phyloP scores from a whole-genome alignment of 106 monocot genomes.

The Cymbidium sinense region DNA sequence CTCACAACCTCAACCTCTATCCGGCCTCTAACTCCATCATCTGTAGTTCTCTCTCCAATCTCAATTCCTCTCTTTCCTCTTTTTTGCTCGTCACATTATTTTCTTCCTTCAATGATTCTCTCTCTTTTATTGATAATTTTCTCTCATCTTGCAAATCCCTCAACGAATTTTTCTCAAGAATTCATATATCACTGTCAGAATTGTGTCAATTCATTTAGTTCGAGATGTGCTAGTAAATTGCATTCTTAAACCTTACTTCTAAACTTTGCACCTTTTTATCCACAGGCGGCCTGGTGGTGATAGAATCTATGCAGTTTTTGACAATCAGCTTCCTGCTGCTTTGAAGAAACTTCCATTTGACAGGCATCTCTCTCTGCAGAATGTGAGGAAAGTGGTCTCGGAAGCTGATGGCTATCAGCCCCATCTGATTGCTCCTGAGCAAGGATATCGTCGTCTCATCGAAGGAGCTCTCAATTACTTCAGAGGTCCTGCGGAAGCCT shows the following conservation, averaged over 20 bases:
- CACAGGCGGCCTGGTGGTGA: slow-evolving; percentile 72
- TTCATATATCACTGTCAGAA: not conserved
- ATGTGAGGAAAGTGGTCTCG: slow-evolving; percentile 68
- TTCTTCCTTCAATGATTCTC: too few species aligned
- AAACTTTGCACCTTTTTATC: not conserved
- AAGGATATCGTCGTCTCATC: slow-evolving; percentile 75
- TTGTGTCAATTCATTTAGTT: not conserved
- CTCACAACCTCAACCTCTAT: too few species aligned
- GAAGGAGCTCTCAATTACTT: slow-evolving; percentile 60
- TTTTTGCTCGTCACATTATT: too few species aligned
- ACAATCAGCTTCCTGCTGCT: slow-evolving; percentile 75
- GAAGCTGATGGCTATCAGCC: slow-evolving; percentile 85
- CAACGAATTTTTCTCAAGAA: not conserved
- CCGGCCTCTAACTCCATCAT: too few species aligned
- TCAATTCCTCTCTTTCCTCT: too few species aligned
- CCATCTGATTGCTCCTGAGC: slow-evolving; percentile 77
- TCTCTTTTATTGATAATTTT: too few species aligned
- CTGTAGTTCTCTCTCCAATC: too few species aligned
- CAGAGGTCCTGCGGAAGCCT: slow-evolving; percentile 72
- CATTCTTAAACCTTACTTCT: not conserved
- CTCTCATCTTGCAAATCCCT: too few species aligned
- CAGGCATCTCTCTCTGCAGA: slow-evolving; percentile 59
- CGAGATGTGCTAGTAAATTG: not conserved
- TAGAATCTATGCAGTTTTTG: slow-evolving; percentile 78
- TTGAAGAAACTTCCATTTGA: slow-evolving; percentile 78